Conservation (phyloP, 1,284 basidiomycete genomes). For the Leccinum proliferum region DNA sequence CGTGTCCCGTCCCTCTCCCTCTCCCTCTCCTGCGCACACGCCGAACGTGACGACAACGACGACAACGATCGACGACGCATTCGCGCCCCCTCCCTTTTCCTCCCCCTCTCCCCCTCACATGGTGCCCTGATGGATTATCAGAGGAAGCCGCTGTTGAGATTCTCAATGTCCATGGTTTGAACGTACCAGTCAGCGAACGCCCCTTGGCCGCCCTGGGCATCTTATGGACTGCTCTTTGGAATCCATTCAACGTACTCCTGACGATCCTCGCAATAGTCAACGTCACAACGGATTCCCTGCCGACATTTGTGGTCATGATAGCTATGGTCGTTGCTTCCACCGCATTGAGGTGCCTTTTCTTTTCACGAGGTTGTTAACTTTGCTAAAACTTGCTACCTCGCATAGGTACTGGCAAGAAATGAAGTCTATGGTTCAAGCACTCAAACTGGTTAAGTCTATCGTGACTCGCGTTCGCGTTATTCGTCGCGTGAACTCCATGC, state of each 20-base stretch:
- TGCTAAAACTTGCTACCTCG: neutral
- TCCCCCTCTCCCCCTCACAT: conserved; percentile 3
- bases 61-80: too few species aligned
- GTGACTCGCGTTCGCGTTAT: conserved; percentile 29
- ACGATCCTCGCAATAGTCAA: conserved; percentile 28
- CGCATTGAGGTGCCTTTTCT: conserved; percentile 17
- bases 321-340: conserved; percentile 30
- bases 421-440: conserved; percentile 29
- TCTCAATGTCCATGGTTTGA: conserved; percentile 20
- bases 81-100: too few species aligned
- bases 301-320: conserved; percentile 29
- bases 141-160: conserved; percentile 20
- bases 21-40: too few species aligned
- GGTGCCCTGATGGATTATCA: conserved; percentile 20
- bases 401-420: conserved; percentile 28
- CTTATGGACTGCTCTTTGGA: conserved; percentile 28
- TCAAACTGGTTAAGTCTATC: conserved; percentile 29
- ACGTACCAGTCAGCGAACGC: conserved; percentile 26
- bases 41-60: too few species aligned
- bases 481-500: conserved; percentile 15
- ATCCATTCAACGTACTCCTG: conserved; percentile 27
- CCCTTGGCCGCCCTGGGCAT: conserved; percentile 24
- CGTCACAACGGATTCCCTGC: conserved; percentile 26
- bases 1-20: too few species aligned
- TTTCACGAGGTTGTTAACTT: neutral